phyloP scores from a whole-genome alignment of 2,329 filamentous ascomycete species.

The Cladorrhinum sp. region DNA sequence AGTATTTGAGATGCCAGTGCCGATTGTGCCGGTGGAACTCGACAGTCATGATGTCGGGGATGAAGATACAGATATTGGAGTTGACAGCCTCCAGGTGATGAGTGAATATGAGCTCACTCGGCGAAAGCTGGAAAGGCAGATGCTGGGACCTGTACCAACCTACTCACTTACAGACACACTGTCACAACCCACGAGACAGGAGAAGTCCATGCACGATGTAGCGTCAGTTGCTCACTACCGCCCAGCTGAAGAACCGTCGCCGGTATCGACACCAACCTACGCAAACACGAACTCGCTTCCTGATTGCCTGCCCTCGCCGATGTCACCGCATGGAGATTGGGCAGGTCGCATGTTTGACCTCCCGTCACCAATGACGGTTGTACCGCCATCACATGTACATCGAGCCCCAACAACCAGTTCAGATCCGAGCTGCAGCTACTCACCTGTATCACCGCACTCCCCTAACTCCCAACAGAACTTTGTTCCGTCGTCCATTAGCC shows the following conservation, averaged over 20 bases:
- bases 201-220: slow-evolving; percentile 36
- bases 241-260: slow-evolving; percentile 32
- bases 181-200: slow-evolving; percentile 34
- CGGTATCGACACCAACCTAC: slow-evolving; percentile 35
- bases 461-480: slow-evolving; percentile 26
- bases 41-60: slow-evolving; percentile 42
- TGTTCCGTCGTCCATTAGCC: slow-evolving; percentile 29
- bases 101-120: slow-evolving; percentile 51
- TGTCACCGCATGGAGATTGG: slow-evolving; percentile 47
- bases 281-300: slow-evolving; percentile 41
- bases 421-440: slow-evolving; percentile 28
- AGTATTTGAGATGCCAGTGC: slow-evolving; percentile 51
- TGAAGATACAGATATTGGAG: slow-evolving; percentile 40
- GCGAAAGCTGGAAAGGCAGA: slow-evolving; percentile 50
- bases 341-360: slow-evolving; percentile 38
- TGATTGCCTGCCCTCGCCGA: slow-evolving; percentile 45
- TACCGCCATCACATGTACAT: slow-evolving; percentile 31
- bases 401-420: slow-evolving; percentile 28
- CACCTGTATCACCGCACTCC: slow-evolving; percentile 26
- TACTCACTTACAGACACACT: slow-evolving; percentile 36
- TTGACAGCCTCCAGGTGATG: slow-evolving; percentile 38
- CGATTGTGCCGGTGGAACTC: slow-evolving; percentile 47
- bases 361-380: slow-evolving; percentile 43
- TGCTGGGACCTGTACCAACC: slow-evolving; percentile 48
- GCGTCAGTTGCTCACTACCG: slow-evolving; percentile 36